A percentile compares a stretch with the other conserved stretches of the same genome.
phyloP scores from a whole-genome alignment of 805 yeast species.

The Wickerhamiella parazyma region DNA sequence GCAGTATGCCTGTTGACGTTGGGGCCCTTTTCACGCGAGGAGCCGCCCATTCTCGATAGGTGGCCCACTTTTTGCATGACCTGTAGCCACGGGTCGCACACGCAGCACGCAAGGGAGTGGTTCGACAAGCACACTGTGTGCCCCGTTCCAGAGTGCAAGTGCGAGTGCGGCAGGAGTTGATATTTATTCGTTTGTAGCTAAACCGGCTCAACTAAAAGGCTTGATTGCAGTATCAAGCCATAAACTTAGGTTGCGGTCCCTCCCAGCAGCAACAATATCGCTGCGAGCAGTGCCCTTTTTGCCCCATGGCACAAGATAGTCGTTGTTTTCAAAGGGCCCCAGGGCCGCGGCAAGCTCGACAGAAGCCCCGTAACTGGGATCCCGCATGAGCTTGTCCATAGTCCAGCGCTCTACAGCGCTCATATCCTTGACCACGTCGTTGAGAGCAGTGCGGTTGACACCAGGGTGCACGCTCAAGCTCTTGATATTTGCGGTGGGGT shows the following conservation, averaged over 20 bases:
- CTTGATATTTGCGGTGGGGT: conserved; percentile 26
- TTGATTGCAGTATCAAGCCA: conserved; percentile 41
- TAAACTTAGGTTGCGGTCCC: conserved; percentile 19
- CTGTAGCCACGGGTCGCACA: conserved; percentile 91
- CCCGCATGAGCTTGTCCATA: conserved; percentile 11
- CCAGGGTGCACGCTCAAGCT: conserved; percentile 34
- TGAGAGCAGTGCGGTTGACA: conserved; percentile 26
- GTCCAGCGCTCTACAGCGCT: not conserved
- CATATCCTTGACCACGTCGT: conserved; percentile 17
- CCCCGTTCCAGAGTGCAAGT: conserved; percentile 87
- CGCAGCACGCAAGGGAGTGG: conserved; percentile 95
- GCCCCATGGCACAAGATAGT: conserved; percentile 34
- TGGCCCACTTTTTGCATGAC: conserved; percentile 88
- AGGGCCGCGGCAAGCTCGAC: conserved; percentile 34
- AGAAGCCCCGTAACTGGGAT: conserved; percentile 31
- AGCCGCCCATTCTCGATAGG: conserved; percentile 26
- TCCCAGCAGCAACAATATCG: conserved; percentile 27
- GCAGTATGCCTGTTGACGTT: conserved; percentile 73
- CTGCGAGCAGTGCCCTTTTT: conserved; percentile 26
- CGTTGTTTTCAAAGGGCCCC: conserved; percentile 23
- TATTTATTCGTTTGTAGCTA: too few species aligned
- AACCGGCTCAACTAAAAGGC: too few species aligned
- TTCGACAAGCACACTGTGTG: conserved; percentile 74
- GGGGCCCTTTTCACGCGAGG: conserved; percentile 32
- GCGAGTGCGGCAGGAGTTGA: conserved; percentile 42